A percentile compares a stretch with the other conserved stretches of the same genome.
phyloP scores from a whole-genome alignment of 331 rosid genomes.

The Malus hybrid region DNA sequence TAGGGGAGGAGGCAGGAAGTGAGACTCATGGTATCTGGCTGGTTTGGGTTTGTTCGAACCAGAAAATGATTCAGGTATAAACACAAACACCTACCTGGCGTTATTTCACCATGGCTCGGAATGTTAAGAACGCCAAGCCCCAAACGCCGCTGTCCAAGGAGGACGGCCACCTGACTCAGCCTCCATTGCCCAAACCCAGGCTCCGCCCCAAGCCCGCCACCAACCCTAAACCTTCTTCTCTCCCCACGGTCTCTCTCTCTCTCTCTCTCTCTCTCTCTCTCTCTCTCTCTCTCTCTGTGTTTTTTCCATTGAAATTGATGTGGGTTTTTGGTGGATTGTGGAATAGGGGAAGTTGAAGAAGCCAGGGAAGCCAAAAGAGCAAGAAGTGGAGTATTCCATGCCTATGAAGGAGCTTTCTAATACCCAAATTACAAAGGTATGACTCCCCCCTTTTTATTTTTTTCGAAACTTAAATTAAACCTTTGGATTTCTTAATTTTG shows the following conservation, averaged over 20 bases:
- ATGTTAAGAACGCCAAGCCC: background rate
- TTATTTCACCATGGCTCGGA: background rate
- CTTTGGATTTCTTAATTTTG: background rate
- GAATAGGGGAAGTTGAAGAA: conserved; percentile 2
- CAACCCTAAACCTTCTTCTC: background rate
- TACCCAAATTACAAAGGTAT: conserved; percentile 14
- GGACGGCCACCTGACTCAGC: no score
- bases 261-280: background rate
- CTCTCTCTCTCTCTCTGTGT: background rate
- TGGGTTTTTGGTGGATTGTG: background rate
- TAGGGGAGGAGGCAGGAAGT: background rate
- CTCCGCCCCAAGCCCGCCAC: background rate
- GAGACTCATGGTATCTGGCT: background rate
- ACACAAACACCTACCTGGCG: background rate
- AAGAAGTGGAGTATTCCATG: conserved; percentile 4
- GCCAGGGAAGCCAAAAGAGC: conserved; percentile 8
- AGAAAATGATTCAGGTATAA: background rate
- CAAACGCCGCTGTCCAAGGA: conserved; percentile 5
- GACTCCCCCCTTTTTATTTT: background rate
- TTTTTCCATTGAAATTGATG: background rate
- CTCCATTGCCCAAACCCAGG: conserved; percentile 6
- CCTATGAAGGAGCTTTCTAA: conserved; percentile 16
- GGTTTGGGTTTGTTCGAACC: background rate
- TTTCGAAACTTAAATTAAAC: background rate
- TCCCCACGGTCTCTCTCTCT: conserved; percentile 7